Conservation (phyloP, 169 alveolate genomes). For the Plasmodium coatneyi region DNA sequence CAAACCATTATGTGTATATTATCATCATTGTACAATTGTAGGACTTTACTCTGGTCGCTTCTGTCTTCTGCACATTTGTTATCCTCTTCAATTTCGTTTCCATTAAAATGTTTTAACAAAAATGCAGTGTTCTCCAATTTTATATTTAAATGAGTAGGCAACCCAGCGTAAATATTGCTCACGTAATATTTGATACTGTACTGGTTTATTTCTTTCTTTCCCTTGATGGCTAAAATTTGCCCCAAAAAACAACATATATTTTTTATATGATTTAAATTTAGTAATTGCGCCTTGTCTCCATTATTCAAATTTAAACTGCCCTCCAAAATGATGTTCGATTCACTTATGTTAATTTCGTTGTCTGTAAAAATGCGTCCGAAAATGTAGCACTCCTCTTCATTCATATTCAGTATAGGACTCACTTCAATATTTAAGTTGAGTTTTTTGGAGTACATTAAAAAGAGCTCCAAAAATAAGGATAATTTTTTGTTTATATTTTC, state of each 20-base stretch:
- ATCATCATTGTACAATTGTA: slow-evolving; percentile 68
- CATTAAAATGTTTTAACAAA: slow-evolving; percentile 68
- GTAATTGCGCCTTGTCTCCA: slow-evolving; percentile 74
- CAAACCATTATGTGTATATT: slow-evolving; percentile 69
- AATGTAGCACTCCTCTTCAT: slow-evolving; percentile 60
- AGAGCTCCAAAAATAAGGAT: slow-evolving; percentile 61
- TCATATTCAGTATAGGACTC: slow-evolving; percentile 64
- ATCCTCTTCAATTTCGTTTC: slow-evolving; percentile 71
- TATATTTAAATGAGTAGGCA: slow-evolving; percentile 65
- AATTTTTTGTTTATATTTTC: slow-evolving; percentile 63
- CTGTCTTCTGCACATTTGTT: slow-evolving; percentile 8
- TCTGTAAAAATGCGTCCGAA: slow-evolving; percentile 74
- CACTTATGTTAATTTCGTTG: slow-evolving; percentile 68
- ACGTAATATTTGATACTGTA: slow-evolving; percentile 71
- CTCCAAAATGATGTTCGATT: slow-evolving; percentile 70
- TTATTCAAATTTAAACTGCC: slow-evolving; percentile 47
- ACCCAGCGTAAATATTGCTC: slow-evolving; percentile 63
- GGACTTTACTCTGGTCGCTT: slow-evolving; percentile 10
- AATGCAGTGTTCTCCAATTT: slow-evolving; percentile 28
- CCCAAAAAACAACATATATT: slow-evolving; percentile 69
- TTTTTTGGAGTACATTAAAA: slow-evolving; percentile 34
- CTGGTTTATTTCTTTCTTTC: slow-evolving; percentile 74
- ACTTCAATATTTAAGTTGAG: slow-evolving; percentile 67
- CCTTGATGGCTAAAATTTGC: slow-evolving; percentile 73
- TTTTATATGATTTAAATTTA: slow-evolving; percentile 58